Percentiles rank a stretch among this genome's conserved stretches.
Conservation (phyloP, 192 early-diverging fungal species). For the Backusella psychrophila region DNA sequence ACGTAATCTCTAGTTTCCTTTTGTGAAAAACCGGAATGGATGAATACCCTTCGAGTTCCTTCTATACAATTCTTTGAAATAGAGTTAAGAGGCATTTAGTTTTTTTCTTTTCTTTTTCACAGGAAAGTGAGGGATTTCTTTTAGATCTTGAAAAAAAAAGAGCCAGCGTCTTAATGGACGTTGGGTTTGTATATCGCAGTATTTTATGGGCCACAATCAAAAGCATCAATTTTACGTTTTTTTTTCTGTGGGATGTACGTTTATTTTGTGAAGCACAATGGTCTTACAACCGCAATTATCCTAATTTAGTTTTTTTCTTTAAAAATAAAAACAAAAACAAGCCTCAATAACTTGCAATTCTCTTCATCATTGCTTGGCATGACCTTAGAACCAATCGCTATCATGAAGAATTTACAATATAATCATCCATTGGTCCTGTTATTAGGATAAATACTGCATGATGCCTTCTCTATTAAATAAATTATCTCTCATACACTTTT, state of each 20-base stretch:
- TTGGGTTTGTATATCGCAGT: background rate
- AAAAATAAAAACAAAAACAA: conserved; percentile 1
- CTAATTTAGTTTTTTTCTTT: background rate
- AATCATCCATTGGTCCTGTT: background rate
- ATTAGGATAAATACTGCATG: background rate
- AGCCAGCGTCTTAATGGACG: background rate
- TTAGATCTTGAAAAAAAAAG: background rate
- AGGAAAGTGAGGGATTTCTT: background rate
- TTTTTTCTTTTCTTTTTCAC: background rate
- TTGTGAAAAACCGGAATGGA: background rate
- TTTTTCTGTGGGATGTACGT: background rate
- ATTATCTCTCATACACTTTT: background rate
- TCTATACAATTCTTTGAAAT: background rate
- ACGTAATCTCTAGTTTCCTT: background rate
- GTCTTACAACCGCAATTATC: background rate
- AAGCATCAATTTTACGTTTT: background rate
- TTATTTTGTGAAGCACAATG: background rate
- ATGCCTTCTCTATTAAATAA: background rate
- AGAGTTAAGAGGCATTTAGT: background rate
- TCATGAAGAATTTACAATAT: background rate
- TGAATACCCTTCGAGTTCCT: background rate
- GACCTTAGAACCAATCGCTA: background rate
- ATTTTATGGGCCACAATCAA: background rate
- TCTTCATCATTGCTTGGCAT: background rate
- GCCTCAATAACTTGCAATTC: background rate